Base-by-base conservation (phyloP, 345 rosid genomes). In the Pistacia atlantica region DNA sequence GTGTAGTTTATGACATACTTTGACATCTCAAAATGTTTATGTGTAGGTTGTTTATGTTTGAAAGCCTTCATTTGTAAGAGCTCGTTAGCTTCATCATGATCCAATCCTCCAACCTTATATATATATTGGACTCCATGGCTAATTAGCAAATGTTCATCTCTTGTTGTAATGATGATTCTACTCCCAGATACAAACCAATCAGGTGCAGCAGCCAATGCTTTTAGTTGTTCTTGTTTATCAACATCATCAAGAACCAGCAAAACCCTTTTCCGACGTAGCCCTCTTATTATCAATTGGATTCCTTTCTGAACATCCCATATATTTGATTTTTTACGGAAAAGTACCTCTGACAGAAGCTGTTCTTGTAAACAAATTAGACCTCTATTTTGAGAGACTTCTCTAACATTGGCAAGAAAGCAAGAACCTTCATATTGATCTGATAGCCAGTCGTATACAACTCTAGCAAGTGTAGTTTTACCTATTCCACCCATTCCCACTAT, bases 401-500 rank as follows among this genome's bases (percentile, higher is more conserved):
- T 70, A 22, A 88, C 73, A 14, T 80, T 57, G 2, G 69, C 11
- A 1, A 87, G 75, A 78, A 89, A 87, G 58, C 76, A 69, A 5
- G 80, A 60, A 0, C 49, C 64, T 58, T 78, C 59, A 45, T 80
- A 89, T 25, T 33, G 11, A 46, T 0, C 1, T 0, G 49, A 37
- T 4, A 89, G 25, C 78, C 75, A 57, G 45, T 77, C 80, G 13
- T 80, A 83, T 1, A 69, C 52, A 25, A 49, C 45, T 45, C 65
- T 83, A 4, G 86, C 77, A 33, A 85, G 84, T 0, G 86, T 80
- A 0, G 86, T 78, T 71, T 85, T 85, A 12, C 88, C 86, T 35
- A 85, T 82, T 37, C 88, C 88, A 37, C 84, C 86, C 88, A 80
- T 82, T 20, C 82, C 84, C 37, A 74, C 66, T 48, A 85, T 76